Evolutionary conservation across 352 stramenopile species (phyloP).

Genomic region (Globisporangium acanthophoron): DNA sequence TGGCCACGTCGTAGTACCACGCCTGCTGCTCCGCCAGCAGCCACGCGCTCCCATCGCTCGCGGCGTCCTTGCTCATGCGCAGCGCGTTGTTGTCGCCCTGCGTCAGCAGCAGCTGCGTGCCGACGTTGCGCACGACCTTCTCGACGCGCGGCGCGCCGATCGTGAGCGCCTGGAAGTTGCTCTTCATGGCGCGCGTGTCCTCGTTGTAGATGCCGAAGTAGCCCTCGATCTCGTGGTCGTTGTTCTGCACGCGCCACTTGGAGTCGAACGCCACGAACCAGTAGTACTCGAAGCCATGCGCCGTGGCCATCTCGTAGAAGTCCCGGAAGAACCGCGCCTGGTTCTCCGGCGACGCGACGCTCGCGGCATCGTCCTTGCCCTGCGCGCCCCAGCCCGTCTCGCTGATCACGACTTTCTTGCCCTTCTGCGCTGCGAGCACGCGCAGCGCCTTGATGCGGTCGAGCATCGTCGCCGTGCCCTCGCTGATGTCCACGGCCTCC

Average conservation of each 20-base stretch:
- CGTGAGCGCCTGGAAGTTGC: slow-evolving; percentile 40
- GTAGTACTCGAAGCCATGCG: slow-evolving; percentile 58
- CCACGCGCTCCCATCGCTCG: slow-evolving; percentile 38
- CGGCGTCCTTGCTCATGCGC: slow-evolving; percentile 37
- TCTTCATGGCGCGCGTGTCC: slow-evolving; percentile 41
- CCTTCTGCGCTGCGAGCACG: slow-evolving; percentile 29
- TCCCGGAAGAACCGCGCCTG: slow-evolving; percentile 66
- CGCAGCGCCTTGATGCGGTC: slow-evolving; percentile 51
- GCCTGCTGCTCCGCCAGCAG: slow-evolving; percentile 46
- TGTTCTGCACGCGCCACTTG: slow-evolving; percentile 41
- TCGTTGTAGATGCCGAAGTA: slow-evolving; percentile 62
- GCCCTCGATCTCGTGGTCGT: slow-evolving; percentile 44
- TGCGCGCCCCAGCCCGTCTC: slow-evolving; percentile 63
- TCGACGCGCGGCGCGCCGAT: slow-evolving; percentile 24
- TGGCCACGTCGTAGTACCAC: slow-evolving; percentile 58
- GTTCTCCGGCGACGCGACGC: slow-evolving; percentile 37
- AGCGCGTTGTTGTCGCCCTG: slow-evolving; percentile 26
- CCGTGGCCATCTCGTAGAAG: slow-evolving; percentile 51
- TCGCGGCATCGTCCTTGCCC: slow-evolving; percentile 22
- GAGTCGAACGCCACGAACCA: slow-evolving; percentile 74
- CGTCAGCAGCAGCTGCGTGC: slow-evolving; percentile 15
- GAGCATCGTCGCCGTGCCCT: slow-evolving; percentile 40
- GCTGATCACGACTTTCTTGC: slow-evolving; percentile 61
- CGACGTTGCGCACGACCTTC: slow-evolving; percentile 16
- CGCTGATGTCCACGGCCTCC: slow-evolving; percentile 41